Evolutionary conservation across 345 rosid genomes (phyloP).

Genomic region (Fremontodendron californicum): DNA sequence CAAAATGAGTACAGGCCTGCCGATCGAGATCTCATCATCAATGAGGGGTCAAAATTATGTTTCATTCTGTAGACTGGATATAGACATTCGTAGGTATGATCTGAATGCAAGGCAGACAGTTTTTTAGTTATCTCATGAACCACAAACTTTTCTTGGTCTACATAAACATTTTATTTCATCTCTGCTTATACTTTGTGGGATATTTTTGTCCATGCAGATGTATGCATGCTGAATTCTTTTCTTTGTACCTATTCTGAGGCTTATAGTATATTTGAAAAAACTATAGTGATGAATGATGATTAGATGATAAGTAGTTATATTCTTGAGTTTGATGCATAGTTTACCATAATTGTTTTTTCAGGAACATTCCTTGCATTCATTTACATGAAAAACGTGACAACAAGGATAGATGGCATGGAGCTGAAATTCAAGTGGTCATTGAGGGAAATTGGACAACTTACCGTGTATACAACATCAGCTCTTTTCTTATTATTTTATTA

Average conservation of each 20-base stretch:
- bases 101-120: constrained; percentile 1
- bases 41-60: constrained; percentile 73
- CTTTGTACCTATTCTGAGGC: not conserved
- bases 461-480: constrained; percentile 46
- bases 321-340: constrained; percentile 5
- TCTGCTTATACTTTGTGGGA: not conserved
- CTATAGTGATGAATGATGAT: not conserved
- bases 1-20: constrained; percentile 98
- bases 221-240: not conserved
- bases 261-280: not conserved
- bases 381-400: constrained; percentile 72
- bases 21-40: constrained; percentile 87
- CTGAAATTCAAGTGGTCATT: constrained; percentile 90
- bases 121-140: not conserved
- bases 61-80: constrained; percentile 90
- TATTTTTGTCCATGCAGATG: not conserved
- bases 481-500: constrained; percentile 12
- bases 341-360: constrained; percentile 27
- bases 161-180: not conserved
- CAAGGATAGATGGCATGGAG: constrained; percentile 81
- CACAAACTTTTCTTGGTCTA: not conserved
- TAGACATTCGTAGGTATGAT: constrained; percentile 83
- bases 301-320: not conserved
- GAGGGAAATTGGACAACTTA: constrained; percentile 99
- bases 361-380: constrained; percentile 93